These are phyloP conservation scores for Chamaecyparis obtusa DNA, from an alignment of 75 land plant species.

Conservation along the genomic window DNA sequence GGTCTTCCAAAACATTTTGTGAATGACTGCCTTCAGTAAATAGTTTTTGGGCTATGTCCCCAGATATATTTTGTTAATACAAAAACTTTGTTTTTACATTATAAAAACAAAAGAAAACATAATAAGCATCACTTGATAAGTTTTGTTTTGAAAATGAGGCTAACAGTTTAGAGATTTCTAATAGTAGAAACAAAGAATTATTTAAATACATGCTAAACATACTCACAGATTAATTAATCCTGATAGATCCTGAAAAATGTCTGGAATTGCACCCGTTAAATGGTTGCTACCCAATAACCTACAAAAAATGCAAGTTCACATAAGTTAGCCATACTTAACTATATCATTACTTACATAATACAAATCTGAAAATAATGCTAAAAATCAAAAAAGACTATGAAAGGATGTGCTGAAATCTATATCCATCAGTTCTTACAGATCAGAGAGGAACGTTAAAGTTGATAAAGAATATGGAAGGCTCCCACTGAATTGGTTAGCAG, in stretches of 20 bases:
- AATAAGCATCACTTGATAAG: no score
- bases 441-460: slow-evolving; percentile 13
- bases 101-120: no score
- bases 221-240: slow-evolving; percentile 43
- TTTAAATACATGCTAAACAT: not conserved
- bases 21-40: no score
- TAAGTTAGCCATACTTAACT: no score
- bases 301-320: not conserved
- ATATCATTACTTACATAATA: slow-evolving; percentile 6
- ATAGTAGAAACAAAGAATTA: no score
- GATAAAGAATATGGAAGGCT: slow-evolving; percentile 28
- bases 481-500: slow-evolving; percentile 24
- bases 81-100: no score
- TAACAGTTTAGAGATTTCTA: no score
- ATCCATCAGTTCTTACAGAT: slow-evolving; percentile 15
- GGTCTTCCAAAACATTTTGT: no score
- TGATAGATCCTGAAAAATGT: slow-evolving; percentile 46
- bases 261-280: slow-evolving; percentile 66
- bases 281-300: slow-evolving; percentile 66
- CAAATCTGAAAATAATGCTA: slow-evolving; percentile 11
- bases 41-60: no score
- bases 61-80: no score
- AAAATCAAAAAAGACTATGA: slow-evolving; percentile 16
- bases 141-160: no score
- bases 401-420: slow-evolving; percentile 4